Percentiles rank a stretch among this genome's conserved stretches.
phyloP scores from a whole-genome alignment of 2,329 filamentous ascomycete genomes.

The Penicillium paneum region DNA sequence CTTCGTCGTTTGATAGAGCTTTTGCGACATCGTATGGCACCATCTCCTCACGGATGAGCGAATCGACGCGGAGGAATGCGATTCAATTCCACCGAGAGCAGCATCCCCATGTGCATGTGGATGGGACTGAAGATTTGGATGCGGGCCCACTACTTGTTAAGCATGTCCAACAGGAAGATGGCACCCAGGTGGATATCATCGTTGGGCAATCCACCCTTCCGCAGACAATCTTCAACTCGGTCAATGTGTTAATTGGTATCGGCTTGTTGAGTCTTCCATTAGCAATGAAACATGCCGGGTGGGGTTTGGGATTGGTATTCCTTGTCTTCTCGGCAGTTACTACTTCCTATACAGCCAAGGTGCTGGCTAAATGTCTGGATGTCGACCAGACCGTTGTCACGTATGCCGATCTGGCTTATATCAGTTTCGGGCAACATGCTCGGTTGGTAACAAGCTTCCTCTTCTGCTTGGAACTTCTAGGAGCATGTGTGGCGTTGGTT shows the following conservation, averaged over 20 bases:
- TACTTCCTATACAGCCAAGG: constrained; percentile 80
- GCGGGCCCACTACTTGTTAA: constrained; percentile 78
- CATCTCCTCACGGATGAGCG: constrained; percentile 55
- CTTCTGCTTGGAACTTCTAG: constrained; percentile 83
- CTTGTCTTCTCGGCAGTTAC: constrained; percentile 69
- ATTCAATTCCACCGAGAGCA: constrained; percentile 54
- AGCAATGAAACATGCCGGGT: constrained; percentile 81
- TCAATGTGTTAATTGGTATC: constrained; percentile 87
- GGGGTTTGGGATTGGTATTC: constrained; percentile 76
- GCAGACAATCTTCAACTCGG: constrained; percentile 94
- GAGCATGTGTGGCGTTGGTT: constrained; percentile 82
- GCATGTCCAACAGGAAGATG: constrained; percentile 79
- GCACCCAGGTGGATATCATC: constrained; percentile 76
- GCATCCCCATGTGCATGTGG: constrained; percentile 46
- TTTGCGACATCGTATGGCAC: constrained; percentile 64
- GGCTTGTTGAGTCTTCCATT: constrained; percentile 85
- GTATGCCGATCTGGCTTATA: constrained; percentile 88
- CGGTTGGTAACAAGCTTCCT: constrained; percentile 78
- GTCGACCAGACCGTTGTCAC: constrained; percentile 82
- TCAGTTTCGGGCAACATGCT: constrained; percentile 80
- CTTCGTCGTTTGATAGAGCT: constrained; percentile 66
- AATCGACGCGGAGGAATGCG: constrained; percentile 56
- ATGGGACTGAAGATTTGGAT: constrained; percentile 55
- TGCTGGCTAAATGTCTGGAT: constrained; percentile 85
- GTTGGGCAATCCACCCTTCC: constrained; percentile 93